Evolutionary conservation across 768 basidiomycete genomes (phyloP).

Genomic region (Tylopilus plumbeoviolaceoides): DNA sequence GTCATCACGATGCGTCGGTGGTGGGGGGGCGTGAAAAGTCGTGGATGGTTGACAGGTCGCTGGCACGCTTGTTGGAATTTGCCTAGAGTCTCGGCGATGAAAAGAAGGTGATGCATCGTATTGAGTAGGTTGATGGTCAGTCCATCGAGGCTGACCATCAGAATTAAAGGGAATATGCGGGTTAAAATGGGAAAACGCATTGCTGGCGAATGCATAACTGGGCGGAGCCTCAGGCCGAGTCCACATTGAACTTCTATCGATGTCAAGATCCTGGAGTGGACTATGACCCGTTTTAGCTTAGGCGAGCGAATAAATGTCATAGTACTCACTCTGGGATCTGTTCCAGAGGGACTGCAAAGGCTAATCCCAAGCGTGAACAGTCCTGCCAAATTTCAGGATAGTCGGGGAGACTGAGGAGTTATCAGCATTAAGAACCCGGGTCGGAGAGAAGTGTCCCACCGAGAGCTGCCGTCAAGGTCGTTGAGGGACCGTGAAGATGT

Average conservation of each 20-base stretch:
- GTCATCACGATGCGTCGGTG: too few relatives aligned
- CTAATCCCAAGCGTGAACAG: too few relatives aligned
- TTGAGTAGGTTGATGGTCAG: neutral
- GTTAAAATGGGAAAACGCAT: neutral
- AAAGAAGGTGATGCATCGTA: neutral
- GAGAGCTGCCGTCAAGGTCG: neutral
- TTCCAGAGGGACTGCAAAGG: neutral
- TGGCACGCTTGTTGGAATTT: neutral
- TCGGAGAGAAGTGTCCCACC: neutral
- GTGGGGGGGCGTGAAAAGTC: fast-evolving
- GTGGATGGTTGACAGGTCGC: too few relatives aligned
- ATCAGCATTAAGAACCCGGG: neutral
- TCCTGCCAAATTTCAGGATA: neutral
- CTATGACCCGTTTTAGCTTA: neutral
- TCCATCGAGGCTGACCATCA: neutral
- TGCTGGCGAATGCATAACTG: neutral
- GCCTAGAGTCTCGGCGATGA: neutral
- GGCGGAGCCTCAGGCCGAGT: neutral
- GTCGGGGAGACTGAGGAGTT: neutral
- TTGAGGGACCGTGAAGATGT: neutral
- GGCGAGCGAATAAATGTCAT: neutral
- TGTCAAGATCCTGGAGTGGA: neutral
- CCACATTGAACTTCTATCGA: too few relatives aligned
- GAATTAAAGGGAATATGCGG: neutral
- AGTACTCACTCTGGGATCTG: neutral